These are phyloP conservation scores for Camelina sativa DNA, from an alignment of 345 rosid species.

Conservation along the genomic window DNA sequence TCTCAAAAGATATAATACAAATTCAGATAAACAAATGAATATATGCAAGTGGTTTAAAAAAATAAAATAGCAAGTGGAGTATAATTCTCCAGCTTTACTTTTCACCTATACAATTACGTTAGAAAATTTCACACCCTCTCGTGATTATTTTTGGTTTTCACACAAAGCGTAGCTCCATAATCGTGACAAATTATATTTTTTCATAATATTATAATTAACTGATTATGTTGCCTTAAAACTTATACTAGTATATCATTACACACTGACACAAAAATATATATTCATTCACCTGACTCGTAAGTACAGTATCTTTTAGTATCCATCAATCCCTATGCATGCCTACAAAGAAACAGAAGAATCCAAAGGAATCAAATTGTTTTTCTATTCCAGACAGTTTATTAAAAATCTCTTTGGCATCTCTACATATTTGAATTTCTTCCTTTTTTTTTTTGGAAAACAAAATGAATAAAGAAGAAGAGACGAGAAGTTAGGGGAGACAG, in stretches of 20 bases:
- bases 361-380: slow-evolving; percentile 31
- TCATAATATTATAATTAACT: not conserved
- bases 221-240: not conserved
- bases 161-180: slow-evolving; percentile 24
- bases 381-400: not conserved
- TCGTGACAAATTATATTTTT: slow-evolving; percentile 11
- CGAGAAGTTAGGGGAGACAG: slow-evolving; percentile 30
- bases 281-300: slow-evolving; percentile 18
- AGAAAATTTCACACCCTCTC: slow-evolving; percentile 2
- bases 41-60: slow-evolving; percentile 5
- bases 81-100: slow-evolving; percentile 4
- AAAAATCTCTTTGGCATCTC: slow-evolving; percentile 13
- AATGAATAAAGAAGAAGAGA: slow-evolving; percentile 9
- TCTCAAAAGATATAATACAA: not conserved
- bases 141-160: not conserved
- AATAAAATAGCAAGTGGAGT: not conserved
- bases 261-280: not conserved
- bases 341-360: slow-evolving; percentile 24
- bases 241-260: not conserved
- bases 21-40: not conserved
- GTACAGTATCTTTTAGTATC: not conserved
- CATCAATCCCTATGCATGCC: slow-evolving; percentile 36
- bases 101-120: not conserved
- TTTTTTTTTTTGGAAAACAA: not conserved
- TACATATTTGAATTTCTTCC: slow-evolving; percentile 8